phyloP scores from a whole-genome alignment of 306 rosid genomes.

The Quercus rubra region DNA sequence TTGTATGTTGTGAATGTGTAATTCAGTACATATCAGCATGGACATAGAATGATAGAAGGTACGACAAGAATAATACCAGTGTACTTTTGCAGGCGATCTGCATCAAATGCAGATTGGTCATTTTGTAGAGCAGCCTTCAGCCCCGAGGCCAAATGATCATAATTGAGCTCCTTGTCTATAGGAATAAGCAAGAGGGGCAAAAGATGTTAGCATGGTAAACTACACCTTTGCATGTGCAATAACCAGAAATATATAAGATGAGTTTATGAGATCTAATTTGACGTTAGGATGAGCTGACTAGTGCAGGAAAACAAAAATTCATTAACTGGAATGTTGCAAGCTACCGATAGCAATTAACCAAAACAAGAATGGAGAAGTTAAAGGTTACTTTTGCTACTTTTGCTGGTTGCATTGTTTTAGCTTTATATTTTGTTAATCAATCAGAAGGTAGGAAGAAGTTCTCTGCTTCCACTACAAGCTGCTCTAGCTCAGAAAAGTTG shows the following conservation, averaged over 20 bases:
- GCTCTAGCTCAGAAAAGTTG: neutral
- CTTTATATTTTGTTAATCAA: neutral
- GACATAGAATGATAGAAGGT: conserved; percentile 12
- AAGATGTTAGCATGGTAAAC: neutral
- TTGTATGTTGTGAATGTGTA: neutral
- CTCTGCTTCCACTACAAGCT: neutral
- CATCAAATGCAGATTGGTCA: conserved; percentile 83
- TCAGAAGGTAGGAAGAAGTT: neutral
- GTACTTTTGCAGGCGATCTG: conserved; percentile 81
- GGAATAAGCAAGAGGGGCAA: conserved; percentile 7
- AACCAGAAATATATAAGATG: neutral
- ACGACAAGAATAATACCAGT: conserved; percentile 50
- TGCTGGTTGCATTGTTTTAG: neutral
- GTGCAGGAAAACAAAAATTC: neutral
- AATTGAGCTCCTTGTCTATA: conserved; percentile 75
- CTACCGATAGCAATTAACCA: neutral
- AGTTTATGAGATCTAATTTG: neutral
- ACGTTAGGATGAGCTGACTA: neutral
- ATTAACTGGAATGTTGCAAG: neutral
- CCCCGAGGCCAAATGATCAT: conserved; percentile 80
- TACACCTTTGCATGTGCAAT: neutral
- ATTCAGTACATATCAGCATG: neutral
- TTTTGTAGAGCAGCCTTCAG: conserved; percentile 68
- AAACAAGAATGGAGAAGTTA: neutral
- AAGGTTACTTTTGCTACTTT: neutral